Base-by-base conservation (phyloP, 805 yeast species). In the Kodamaea hsintzibuensis region DNA sequence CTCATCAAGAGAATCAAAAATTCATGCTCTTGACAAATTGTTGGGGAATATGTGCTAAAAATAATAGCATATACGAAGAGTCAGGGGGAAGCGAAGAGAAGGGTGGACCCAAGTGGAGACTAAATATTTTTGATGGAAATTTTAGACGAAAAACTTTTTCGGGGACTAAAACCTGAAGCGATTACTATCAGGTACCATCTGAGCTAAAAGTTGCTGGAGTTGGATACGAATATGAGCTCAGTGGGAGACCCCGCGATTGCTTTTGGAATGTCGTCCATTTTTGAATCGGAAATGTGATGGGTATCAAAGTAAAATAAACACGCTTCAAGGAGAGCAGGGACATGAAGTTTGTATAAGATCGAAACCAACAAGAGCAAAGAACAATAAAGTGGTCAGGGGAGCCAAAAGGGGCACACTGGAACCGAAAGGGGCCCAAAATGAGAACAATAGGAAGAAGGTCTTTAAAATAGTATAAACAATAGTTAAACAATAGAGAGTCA, bases 371-470 rank as follows among this genome's bases (percentile, higher is more conserved):
- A 40, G 17, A 17, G 44, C 9, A 40, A 8, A 19, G 19, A 17
- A 17, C 44, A 40, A 40, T 19, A 40, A 40, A 9, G 44, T 5
- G 19, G 25, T 40, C 44, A 40, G 42, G 42, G 42, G 42, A 38
- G 18, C 42, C 18, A 40, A 40, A 40, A 40, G 19, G 44, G 44
- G 44, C 19, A 10, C 17, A 16, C 25, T 16, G 44, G 44, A 40
- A 17, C 44, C 44, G 44, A 17, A 40, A 40, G 44, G 44, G 44
- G 44, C 44, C 44, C 44, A 10, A 40, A n/a, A 19, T 3, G 13
- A 8, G 44, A 40, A 40, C 44, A 40, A 40, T 40, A 17, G 44
- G 44, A 40, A 40, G 44, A 38, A 40, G 19, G 22, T 40, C 19
- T 40, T 30, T 30, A 30, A 30, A 30, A 30, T 30, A 30, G 35